A percentile compares a stretch with the other conserved stretches of the same genome.
Conservation (phyloP, 192 early-diverging fungal species). For the Podila epicladia region DNA sequence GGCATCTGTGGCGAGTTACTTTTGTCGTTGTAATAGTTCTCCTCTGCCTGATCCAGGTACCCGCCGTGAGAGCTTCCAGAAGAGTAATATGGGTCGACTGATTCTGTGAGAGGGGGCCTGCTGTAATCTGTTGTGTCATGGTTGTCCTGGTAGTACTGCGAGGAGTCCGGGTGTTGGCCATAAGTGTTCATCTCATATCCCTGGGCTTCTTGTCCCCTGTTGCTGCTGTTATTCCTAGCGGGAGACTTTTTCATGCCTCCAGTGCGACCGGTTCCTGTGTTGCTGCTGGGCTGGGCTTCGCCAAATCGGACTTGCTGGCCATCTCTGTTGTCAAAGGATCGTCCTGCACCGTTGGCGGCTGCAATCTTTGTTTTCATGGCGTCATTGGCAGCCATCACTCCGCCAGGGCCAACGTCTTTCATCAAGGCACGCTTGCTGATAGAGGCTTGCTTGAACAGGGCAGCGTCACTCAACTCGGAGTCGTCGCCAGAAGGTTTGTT, state of each 20-base stretch:
- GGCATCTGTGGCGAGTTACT: conserved; percentile 10
- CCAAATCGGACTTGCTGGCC: conserved; percentile 33
- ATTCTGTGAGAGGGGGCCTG: conserved; percentile 36
- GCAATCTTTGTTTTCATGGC: conserved; percentile 29
- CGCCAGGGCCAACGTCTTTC: conserved; percentile 36
- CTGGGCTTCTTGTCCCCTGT: conserved; percentile 3
- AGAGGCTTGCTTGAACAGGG: conserved; percentile 42
- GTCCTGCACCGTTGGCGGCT: conserved; percentile 40
- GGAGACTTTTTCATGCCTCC: conserved; percentile 37
- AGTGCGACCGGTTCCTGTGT: conserved; percentile 25
- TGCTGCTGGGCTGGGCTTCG: conserved; percentile 3
- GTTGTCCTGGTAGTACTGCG: conserved; percentile 16
- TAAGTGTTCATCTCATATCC: conserved; percentile 44
- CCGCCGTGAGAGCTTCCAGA: conserved; percentile 42
- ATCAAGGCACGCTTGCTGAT: conserved; percentile 47
- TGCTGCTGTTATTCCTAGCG: conserved; percentile 1
- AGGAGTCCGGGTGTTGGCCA: conserved; percentile 4
- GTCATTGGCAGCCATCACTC: conserved; percentile 13
- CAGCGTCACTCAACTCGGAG: conserved; percentile 32
- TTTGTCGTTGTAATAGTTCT: conserved; percentile 9
- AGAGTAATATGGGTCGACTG: conserved; percentile 33
- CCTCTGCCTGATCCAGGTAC: conserved; percentile 35
- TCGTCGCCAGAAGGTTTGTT: conserved; percentile 5
- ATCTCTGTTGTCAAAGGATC: conserved; percentile 32
- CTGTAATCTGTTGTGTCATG: conserved; percentile 38